phyloP scores from a whole-genome alignment of 1,284 basidiomycete species.

The Boletus hoseneyae region DNA sequence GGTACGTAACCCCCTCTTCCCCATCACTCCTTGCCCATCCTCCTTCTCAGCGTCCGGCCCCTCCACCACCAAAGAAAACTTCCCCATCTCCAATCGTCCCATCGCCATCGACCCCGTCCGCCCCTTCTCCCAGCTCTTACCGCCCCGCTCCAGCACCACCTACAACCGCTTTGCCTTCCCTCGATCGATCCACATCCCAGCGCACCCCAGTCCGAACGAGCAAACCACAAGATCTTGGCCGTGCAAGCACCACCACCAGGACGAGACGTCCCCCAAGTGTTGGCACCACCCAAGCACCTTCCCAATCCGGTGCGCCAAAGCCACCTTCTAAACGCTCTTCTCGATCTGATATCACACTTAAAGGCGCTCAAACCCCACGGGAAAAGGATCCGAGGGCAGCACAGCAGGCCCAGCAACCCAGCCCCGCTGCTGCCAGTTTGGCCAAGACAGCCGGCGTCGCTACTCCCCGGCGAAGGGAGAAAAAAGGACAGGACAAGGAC shows the following conservation, averaged over 20 bases:
- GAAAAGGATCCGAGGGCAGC: constrained; percentile 37
- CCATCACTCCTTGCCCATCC: constrained; percentile 15
- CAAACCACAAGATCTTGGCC: constrained; percentile 52
- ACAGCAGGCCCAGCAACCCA: constrained; percentile 43
- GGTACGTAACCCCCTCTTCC: constrained; percentile 37
- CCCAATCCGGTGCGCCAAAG: constrained; percentile 35
- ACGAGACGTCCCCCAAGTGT: constrained; percentile 30
- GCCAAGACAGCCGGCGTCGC: constrained; percentile 67
- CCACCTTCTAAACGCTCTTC: constrained; percentile 45
- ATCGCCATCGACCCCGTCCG: constrained; percentile 31
- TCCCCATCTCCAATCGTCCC: constrained; percentile 33
- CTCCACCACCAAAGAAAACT: constrained; percentile 57
- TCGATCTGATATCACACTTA: constrained; percentile 51
- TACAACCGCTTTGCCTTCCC: constrained; percentile 49
- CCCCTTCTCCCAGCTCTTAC: constrained; percentile 48
- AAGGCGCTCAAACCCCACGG: constrained; percentile 33
- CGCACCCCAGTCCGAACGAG: constrained; percentile 54
- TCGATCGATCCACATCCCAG: constrained; percentile 77
- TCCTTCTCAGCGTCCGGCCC: constrained; percentile 41
- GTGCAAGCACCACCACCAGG: constrained; percentile 62
- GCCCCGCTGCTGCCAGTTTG: constrained; percentile 44
- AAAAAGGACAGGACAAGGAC: constrained; percentile 77
- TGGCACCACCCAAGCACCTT: constrained; percentile 17
- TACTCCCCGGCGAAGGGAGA: constrained; percentile 82
- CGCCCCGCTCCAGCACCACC: constrained; percentile 69